These are phyloP conservation scores for Leccinum ponderosum DNA, from an alignment of 1,284 basidiomycete genomes.

Conservation along the genomic window DNA sequence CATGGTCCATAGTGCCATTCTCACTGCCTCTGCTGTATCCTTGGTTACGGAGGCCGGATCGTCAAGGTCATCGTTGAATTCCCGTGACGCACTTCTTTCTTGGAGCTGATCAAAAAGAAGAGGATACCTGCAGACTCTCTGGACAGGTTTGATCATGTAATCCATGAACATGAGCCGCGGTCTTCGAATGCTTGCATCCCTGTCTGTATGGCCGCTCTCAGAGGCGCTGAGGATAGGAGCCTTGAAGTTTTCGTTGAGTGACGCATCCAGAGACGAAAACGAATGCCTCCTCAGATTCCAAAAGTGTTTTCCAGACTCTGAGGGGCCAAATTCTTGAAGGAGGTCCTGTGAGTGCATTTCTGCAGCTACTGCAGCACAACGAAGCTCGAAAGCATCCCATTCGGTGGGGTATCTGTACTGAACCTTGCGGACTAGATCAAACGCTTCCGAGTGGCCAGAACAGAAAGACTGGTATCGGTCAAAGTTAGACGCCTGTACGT, in stretches of 20 bases:
- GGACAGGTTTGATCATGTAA: constrained; percentile 88
- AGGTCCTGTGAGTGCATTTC: constrained; percentile 34
- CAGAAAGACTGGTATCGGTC: constrained; percentile 83
- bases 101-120: constrained; percentile 80
- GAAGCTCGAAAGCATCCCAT: constrained; percentile 82
- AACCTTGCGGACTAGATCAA: constrained; percentile 67
- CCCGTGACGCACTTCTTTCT: constrained; percentile 30
- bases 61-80: constrained; percentile 31
- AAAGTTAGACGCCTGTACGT: constrained; percentile 68
- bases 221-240: constrained; percentile 20
- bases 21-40: constrained; percentile 37
- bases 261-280: constrained; percentile 32
- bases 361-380: constrained; percentile 57
- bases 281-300: constrained; percentile 33
- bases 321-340: not conserved
- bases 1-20: constrained; percentile 62
- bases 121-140: constrained; percentile 90
- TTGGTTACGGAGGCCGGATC: constrained; percentile 1
- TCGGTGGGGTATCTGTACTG: constrained; percentile 62
- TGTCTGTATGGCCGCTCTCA: constrained; percentile 30
- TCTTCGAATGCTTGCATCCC: constrained; percentile 13
- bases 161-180: constrained; percentile 68
- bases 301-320: constrained; percentile 17
- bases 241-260: constrained; percentile 32
- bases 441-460: constrained; percentile 78